Conservation (phyloP, 768 basidiomycete species). For the Paxillus involutus region DNA sequence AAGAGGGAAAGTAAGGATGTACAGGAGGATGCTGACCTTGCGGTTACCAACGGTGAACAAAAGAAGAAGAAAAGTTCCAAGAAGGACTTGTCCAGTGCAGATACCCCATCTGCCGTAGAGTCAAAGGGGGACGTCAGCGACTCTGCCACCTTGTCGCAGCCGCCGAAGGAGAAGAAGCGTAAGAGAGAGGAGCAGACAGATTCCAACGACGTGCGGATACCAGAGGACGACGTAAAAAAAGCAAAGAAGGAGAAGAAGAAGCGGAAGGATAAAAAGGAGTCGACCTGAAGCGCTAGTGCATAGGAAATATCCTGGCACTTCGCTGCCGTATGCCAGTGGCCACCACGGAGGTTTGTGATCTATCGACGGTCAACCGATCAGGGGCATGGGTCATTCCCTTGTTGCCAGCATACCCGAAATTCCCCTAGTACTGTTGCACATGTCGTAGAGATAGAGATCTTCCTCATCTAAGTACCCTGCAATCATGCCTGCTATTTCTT, state of each 20-base stretch:
- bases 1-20: constrained; percentile 21
- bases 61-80: constrained; percentile 26
- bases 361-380: not conserved
- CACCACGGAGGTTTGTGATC: not conserved
- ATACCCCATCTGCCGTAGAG: constrained; percentile 5
- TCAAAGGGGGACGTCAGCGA: constrained; percentile 14
- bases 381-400: too few relatives aligned
- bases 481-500: too few relatives aligned
- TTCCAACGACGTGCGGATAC: constrained; percentile 9
- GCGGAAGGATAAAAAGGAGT: constrained; percentile 18
- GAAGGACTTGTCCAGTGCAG: constrained; percentile 9
- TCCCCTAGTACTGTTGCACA: not conserved
- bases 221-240: constrained; percentile 24
- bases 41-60: constrained; percentile 3
- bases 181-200: constrained; percentile 19
- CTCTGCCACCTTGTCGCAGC: not conserved
- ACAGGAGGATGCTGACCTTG: constrained; percentile 9
- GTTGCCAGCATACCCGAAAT: not conserved
- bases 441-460: too few relatives aligned
- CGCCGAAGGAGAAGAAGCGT: constrained; percentile 25
- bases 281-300: not conserved
- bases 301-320: not conserved
- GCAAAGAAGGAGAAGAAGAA: constrained; percentile 36
- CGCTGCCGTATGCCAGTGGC: not conserved
- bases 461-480: too few relatives aligned